Evolutionary conservation across 495 filamentous ascomycete species (phyloP), one percentile per base, ranked within the genome.

Genomic region (Penicillium paxilli): DNA sequence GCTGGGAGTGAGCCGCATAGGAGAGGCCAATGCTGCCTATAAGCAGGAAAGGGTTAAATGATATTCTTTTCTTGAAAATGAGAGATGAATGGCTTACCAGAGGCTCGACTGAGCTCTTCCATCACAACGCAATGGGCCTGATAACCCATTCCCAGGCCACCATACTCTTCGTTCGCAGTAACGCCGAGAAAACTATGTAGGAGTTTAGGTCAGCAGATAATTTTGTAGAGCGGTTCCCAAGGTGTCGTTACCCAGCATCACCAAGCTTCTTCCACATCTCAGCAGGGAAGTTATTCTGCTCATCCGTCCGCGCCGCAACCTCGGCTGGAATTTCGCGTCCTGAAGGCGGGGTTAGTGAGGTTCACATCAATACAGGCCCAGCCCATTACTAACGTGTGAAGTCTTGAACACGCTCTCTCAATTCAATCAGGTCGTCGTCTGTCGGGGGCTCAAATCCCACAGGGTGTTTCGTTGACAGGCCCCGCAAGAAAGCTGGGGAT

Each of bases 41-140:
- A 22, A 24, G 25, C 25, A 33, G 7, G 47, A 0, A 30, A 9
- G 21, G 0, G 4, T 42, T 20, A 51, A 44, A 44, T 44, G 22
- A n/a, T n/a, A n/a, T n/a, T 6, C 30, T 35, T 4, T 6, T 23
- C 2, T 17, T 22, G 45, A 86, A 62, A 19, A 16, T 11, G 10
- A 25, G 6, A 28, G 22, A 41, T 26, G 24, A n/a, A 54, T 12
- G 35, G 47, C 60, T 24, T 58, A 82, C 83, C 84, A 58, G 82
- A 85, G 25, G 85, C 85, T 51, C 85, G 79, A 55, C 81, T 85
- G 12, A 88, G 75, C 75, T 98, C 94, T 67, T 98, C 94, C 88
- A 98, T 92, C 9, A 97, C 90, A 4, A 96, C 77, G 67, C 92
- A 97, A 65, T 98, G 94, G 24, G 95, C 95, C 70, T 98, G 95